phyloP scores from a whole-genome alignment of 2,329 filamentous ascomycete species.

The Gliomastix tumulicola region DNA sequence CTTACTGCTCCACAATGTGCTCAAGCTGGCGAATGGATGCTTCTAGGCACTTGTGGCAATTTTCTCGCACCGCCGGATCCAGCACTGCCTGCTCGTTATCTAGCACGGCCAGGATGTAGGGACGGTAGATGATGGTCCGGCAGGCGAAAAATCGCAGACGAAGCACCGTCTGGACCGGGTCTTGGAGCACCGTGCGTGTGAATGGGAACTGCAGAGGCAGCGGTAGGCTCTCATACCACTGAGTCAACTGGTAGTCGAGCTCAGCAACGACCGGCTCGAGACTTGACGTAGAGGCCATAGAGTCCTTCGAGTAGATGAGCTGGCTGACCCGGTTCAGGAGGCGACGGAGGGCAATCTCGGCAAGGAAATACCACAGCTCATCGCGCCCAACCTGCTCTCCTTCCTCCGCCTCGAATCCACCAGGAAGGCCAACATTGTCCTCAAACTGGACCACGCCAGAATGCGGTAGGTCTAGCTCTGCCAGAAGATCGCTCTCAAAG shows the following conservation, averaged over 20 bases:
- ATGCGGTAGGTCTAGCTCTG: slow-evolving; percentile 74
- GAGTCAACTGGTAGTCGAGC: slow-evolving; percentile 73
- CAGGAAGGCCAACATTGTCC: slow-evolving; percentile 70
- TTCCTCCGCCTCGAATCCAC: slow-evolving; percentile 69
- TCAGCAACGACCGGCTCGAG: slow-evolving; percentile 74
- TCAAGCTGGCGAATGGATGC: slow-evolving; percentile 74
- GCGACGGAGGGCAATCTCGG: slow-evolving; percentile 71
- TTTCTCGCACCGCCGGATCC: slow-evolving; percentile 67
- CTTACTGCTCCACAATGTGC: slow-evolving; percentile 70
- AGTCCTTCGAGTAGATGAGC: slow-evolving; percentile 70
- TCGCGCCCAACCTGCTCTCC: slow-evolving; percentile 60
- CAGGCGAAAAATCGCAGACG: slow-evolving; percentile 78
- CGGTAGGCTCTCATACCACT: slow-evolving; percentile 79
- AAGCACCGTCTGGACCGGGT: slow-evolving; percentile 73
- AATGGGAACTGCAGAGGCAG: slow-evolving; percentile 71
- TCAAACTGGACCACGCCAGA: slow-evolving; percentile 79
- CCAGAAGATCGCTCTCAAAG: slow-evolving; percentile 73
- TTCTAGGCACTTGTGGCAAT: slow-evolving; percentile 75
- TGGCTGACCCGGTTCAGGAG: slow-evolving; percentile 74
- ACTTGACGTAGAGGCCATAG: slow-evolving; percentile 62
- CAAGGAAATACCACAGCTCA: slow-evolving; percentile 80
- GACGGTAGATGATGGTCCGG: slow-evolving; percentile 78
- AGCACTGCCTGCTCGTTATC: slow-evolving; percentile 68
- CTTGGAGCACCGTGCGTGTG: slow-evolving; percentile 56
- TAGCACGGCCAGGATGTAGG: slow-evolving; percentile 73